phyloP scores from a whole-genome alignment of 305 asterid genomes.

The Salvia sclarea region DNA sequence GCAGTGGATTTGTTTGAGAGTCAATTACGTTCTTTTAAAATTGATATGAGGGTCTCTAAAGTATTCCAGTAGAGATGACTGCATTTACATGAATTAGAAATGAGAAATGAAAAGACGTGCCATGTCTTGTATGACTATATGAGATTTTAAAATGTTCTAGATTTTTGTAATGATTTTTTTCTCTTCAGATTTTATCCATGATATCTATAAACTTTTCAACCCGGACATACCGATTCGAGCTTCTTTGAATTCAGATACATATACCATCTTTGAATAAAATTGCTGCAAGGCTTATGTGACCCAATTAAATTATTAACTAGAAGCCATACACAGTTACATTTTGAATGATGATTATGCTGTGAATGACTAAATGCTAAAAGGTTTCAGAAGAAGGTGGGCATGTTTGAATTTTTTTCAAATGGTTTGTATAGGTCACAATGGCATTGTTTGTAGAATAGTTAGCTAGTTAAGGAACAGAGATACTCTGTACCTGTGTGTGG shows the following conservation, averaged over 20 bases:
- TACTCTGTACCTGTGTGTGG: conserved; percentile 8
- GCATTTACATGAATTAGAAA: conserved; percentile 6
- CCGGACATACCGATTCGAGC: background rate
- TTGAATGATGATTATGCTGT: background rate
- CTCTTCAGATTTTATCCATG: background rate
- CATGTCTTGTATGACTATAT: background rate
- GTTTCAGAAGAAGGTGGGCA: background rate
- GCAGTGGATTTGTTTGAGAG: conserved; percentile 1
- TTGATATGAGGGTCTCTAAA: background rate
- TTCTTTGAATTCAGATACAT: background rate
- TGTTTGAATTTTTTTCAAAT: background rate
- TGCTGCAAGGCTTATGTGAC: background rate
- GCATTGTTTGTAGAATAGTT: background rate
- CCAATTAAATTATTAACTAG: background rate
- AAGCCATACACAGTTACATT: conserved; percentile 2
- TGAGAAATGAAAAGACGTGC: conserved; percentile 3
- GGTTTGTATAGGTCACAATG: background rate
- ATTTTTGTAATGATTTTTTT: background rate
- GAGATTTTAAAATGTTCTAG: background rate
- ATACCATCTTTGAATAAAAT: background rate
- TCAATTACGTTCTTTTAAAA: conserved; percentile 1
- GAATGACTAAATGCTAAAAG: conserved; percentile 2
- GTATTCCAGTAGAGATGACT: background rate
- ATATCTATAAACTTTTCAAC: background rate
- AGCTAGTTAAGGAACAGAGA: conserved; percentile 12